These are phyloP conservation scores for Saturnispora gosingensis DNA, from an alignment of 805 yeast genomes.

Conservation along the genomic window DNA sequence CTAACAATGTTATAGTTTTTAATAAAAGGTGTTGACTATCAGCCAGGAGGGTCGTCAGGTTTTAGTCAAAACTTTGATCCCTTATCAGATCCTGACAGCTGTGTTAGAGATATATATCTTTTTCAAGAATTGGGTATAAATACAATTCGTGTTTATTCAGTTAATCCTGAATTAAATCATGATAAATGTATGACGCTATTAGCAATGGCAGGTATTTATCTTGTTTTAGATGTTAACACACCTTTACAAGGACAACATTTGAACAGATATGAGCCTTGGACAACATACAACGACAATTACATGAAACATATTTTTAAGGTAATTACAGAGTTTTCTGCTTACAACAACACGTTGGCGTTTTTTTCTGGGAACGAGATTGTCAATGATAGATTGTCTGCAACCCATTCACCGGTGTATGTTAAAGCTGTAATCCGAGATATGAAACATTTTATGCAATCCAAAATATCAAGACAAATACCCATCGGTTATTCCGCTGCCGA, in stretches of 20 bases:
- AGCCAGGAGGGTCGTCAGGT: conserved; percentile 72
- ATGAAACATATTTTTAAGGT: conserved; percentile 76
- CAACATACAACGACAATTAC: conserved; percentile 40
- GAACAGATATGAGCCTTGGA: conserved; percentile 68
- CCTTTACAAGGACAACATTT: conserved; percentile 55
- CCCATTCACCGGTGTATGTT: conserved; percentile 62
- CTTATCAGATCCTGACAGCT: conserved; percentile 45
- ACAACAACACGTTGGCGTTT: conserved; percentile 63
- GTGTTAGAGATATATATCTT: conserved; percentile 59
- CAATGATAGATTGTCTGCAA: conserved; percentile 43
- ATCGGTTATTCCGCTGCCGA: conserved; percentile 93
- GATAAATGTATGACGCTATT: conserved; percentile 58
- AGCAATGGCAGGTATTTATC: conserved; percentile 64
- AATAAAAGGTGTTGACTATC: conserved; percentile 90
- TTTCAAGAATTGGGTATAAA: conserved; percentile 64
- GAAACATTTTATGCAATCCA: conserved; percentile 53
- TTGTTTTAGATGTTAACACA: conserved; percentile 66
- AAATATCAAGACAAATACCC: conserved; percentile 58
- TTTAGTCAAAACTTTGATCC: conserved; percentile 54
- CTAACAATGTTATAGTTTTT: conserved; percentile 44
- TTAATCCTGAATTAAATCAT: conserved; percentile 65
- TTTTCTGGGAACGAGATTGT: conserved; percentile 81
- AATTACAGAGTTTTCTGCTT: conserved; percentile 53
- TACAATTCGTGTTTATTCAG: conserved; percentile 68
- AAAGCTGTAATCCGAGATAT: conserved; percentile 81